Conservation (phyloP, 495 filamentous ascomycete species). For the Annulohypoxylon nitens region DNA sequence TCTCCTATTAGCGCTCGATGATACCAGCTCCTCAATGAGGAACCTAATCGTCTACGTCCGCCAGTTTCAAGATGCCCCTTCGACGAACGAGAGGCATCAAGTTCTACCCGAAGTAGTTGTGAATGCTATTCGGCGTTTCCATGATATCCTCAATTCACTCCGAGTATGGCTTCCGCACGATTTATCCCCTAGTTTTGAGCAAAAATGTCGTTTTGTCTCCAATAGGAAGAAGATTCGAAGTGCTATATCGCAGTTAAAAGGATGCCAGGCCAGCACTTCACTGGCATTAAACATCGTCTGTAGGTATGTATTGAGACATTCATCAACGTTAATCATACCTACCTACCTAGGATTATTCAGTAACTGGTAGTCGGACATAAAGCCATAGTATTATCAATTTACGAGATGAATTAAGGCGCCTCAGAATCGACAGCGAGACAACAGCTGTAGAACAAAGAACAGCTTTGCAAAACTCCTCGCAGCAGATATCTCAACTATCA, state of each 20-base stretch:
- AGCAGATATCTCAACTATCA: slow-evolving; percentile 1
- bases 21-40: slow-evolving; percentile 6
- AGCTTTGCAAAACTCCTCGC: neutral
- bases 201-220: slow-evolving; percentile 18
- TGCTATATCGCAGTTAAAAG: neutral
- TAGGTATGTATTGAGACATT: neutral
- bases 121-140: neutral
- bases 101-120: slow-evolving; percentile 9
- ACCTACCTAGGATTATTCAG: too few species aligned
- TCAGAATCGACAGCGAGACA: slow-evolving; percentile 1
- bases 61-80: slow-evolving; percentile 7
- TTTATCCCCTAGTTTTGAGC: neutral
- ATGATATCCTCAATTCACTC: slow-evolving; percentile 1
- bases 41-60: slow-evolving; percentile 3
- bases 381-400: slow-evolving; percentile 8
- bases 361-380: neutral
- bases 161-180: slow-evolving; percentile 6
- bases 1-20: neutral
- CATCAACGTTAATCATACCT: neutral
- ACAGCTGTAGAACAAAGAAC: neutral
- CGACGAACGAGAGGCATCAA: neutral
- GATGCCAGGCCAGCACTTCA: slow-evolving; percentile 8
- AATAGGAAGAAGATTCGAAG: neutral
- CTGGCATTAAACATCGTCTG: neutral
- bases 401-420: neutral